Base-by-base conservation (phyloP, 2,329 filamentous ascomycete species). In the Fusarium devonianum region DNA sequence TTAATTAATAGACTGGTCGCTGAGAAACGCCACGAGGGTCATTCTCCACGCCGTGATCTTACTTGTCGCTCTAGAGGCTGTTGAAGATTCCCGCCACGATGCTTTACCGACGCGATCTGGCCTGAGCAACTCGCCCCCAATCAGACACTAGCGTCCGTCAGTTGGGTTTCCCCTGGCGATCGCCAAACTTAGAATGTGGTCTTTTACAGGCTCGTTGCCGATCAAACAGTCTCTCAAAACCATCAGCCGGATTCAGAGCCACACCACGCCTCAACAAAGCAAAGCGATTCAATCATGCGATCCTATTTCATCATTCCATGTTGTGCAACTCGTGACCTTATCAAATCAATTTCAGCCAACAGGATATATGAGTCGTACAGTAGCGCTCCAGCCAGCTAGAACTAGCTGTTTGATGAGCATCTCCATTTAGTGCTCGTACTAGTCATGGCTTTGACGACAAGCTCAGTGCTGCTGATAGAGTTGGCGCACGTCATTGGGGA, bases 401-500 rank as follows among this genome's bases (percentile, higher is more conserved):
- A 16, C 23, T 28, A 38, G 13, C n/a, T 12, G 18, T 56, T 59
- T 53, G 42, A 49, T 55, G 32, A 44, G 26, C 9, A 11, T 18
- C 17, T 49, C 14, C 16, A 14, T 37, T 26, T 58, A 54, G 58
- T 56, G 47, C 22, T 40, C 22, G 22, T 43, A 29, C 49, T 46
- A 50, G 42, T 49, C 50, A 61, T 56, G 53, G 49, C n/a, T 28
- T 40, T n/a, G 7, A 21, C 30, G 30, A 37, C 13, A 25, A 45
- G 19, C 17, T 28, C 23, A 40, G 30, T 9, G 28, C 32, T 19
- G 26, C 40, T 29, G 42, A 49, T 58, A 39, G 29, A 21, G 22
- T 28, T 40, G 35, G 39, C 44, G 51, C 49, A 51, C 50, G 44
- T 64, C 58, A 64, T 61, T 53, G 22, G 30, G 28, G 29, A 7